Conservation (phyloP, 169 alveolate genomes). For the Plasmodium sp. region DNA sequence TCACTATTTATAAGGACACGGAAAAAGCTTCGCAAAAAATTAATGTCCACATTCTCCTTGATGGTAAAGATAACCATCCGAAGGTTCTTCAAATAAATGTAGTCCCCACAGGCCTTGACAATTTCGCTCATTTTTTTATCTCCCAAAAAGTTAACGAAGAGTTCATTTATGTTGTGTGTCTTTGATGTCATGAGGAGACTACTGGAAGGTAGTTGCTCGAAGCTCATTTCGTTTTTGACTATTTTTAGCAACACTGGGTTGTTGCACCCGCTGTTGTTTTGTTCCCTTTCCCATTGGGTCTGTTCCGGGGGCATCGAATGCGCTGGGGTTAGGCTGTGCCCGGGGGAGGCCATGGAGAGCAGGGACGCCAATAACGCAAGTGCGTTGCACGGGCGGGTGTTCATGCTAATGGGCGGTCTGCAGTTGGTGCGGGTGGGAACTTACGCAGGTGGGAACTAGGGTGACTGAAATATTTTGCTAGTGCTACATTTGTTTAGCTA, state of each 20-base stretch:
- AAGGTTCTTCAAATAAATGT: conserved; percentile 27
- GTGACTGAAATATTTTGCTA: too few relatives aligned
- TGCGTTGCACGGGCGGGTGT: not conserved
- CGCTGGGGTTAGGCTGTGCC: not conserved
- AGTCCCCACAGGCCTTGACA: conserved; percentile 26
- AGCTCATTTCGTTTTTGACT: conserved; percentile 20
- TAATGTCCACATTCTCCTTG: conserved; percentile 20
- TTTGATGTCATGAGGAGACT: conserved; percentile 52
- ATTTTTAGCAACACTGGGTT: conserved; percentile 10
- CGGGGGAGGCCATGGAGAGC: not conserved
- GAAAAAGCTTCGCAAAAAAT: conserved; percentile 4
- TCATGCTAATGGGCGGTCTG: not conserved
- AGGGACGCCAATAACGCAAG: not conserved
- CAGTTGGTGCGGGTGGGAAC: not conserved
- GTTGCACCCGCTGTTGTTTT: not conserved
- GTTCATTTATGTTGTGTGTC: conserved; percentile 6
- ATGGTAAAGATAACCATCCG: conserved; percentile 33
- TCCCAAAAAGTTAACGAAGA: conserved; percentile 6
- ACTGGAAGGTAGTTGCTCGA: conserved; percentile 29
- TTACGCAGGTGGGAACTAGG: not conserved
- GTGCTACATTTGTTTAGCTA: not conserved
- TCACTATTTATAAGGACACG: conserved; percentile 16
- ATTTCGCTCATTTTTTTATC: conserved; percentile 45
- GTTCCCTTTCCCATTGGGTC: not conserved
- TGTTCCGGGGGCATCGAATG: not conserved